Conservation (phyloP, 2,329 filamentous ascomycete genomes). For the Neonectria hederae region DNA sequence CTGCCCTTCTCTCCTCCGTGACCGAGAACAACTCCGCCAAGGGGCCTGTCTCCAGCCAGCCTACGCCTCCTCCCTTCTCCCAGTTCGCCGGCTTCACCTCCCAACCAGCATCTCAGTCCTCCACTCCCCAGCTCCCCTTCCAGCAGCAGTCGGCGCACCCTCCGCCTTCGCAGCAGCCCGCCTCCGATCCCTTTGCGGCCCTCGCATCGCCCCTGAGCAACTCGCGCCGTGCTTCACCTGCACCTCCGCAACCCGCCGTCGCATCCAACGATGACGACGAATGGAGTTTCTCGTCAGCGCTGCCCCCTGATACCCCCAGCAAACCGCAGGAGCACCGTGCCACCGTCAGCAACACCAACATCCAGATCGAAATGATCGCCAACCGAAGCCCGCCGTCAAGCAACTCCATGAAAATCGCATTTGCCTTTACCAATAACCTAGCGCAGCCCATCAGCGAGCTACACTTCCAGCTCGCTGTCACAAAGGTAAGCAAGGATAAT, state of each 20-base stretch:
- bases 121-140: conserved; percentile 61
- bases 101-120: conserved; percentile 60
- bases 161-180: conserved; percentile 51
- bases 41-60: conserved; percentile 44
- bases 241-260: conserved; percentile 42
- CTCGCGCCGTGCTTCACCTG: conserved; percentile 43
- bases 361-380: conserved; percentile 80
- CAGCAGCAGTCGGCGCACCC: conserved; percentile 59
- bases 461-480: conserved; percentile 92
- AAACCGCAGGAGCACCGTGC: conserved; percentile 71
- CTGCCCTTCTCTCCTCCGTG: conserved; percentile 70
- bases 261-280: conserved; percentile 78
- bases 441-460: conserved; percentile 77
- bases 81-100: conserved; percentile 66
- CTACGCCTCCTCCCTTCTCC: conserved; percentile 58
- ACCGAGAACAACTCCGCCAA: conserved; percentile 69
- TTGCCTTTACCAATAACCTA: conserved; percentile 86
- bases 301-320: conserved; percentile 67
- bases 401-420: conserved; percentile 73
- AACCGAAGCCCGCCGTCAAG: conserved; percentile 63
- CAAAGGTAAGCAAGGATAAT: conserved; percentile 72
- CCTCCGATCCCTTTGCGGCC: conserved; percentile 63
- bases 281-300: conserved; percentile 90
- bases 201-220: conserved; percentile 47
- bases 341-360: conserved; percentile 72